Evolutionary conservation across 441 rosid species (phyloP).

Genomic region (Gossypium trilobum): DNA sequence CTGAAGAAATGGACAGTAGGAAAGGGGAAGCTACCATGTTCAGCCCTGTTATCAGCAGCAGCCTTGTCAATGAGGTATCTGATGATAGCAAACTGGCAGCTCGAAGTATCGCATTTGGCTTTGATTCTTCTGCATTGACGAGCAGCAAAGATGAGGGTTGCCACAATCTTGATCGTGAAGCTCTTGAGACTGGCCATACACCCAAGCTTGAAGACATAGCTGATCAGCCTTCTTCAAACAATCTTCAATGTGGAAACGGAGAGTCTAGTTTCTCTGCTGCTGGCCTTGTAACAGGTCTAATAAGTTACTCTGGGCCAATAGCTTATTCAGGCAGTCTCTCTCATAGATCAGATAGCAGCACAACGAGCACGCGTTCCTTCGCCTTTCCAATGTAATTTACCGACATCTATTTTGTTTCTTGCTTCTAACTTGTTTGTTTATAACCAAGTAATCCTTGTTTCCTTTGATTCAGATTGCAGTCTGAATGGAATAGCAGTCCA

Average conservation of each 20-base stretch:
- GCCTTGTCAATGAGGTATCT: conserved; percentile 12
- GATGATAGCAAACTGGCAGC: conserved; percentile 20
- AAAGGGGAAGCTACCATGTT: conserved; percentile 1
- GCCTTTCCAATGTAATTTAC: conserved; percentile 68
- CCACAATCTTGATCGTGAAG: conserved; percentile 13
- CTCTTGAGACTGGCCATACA: conserved; percentile 9
- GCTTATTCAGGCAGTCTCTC: conserved; percentile 71
- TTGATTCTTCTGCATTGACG: conserved; percentile 17
- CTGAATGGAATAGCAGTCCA: conserved; percentile 88
- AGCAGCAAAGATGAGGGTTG: conserved; percentile 17
- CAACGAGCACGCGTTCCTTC: conserved; percentile 77
- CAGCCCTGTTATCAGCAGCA: conserved; percentile 13
- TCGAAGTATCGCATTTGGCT: conserved; percentile 20
- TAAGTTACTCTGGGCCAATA: conserved; percentile 59
- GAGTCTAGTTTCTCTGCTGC: conserved; percentile 74
- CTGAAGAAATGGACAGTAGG: conserved; percentile 6
- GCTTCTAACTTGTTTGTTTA: neutral
- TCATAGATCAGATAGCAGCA: conserved; percentile 74
- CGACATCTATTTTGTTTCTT: neutral
- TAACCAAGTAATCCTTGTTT: neutral
- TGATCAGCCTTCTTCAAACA: conserved; percentile 23
- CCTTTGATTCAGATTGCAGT: conserved; percentile 49
- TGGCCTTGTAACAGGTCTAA: conserved; percentile 46
- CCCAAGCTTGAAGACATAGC: conserved; percentile 18
- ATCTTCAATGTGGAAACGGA: conserved; percentile 26